Evolutionary conservation across 306 rosid genomes (phyloP).

Genomic region (Mimosa bimucronata): DNA sequence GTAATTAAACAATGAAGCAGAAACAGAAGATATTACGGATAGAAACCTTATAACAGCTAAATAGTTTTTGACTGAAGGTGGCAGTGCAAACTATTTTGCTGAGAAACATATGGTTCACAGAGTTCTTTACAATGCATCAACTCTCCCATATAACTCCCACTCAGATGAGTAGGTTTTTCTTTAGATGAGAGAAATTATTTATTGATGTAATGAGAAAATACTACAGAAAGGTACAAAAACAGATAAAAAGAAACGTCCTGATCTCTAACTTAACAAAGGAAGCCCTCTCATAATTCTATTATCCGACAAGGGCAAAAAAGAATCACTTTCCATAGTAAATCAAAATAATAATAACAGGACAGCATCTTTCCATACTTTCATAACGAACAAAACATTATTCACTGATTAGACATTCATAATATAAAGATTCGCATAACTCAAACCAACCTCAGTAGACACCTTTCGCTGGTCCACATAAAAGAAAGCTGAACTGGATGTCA

Average conservation of each 20-base stretch:
- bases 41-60: slow-evolving; percentile 22
- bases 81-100: slow-evolving; percentile 19
- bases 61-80: slow-evolving; percentile 18
- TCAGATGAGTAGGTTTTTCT: background rate
- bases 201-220: background rate
- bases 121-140: background rate
- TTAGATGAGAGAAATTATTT: background rate
- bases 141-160: background rate
- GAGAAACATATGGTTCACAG: background rate
- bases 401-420: slow-evolving; percentile 24
- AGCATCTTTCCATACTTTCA: background rate
- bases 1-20: slow-evolving; percentile 6
- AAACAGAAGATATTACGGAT: background rate
- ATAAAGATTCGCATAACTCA: slow-evolving; percentile 17
- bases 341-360: slow-evolving; percentile 8
- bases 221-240: background rate
- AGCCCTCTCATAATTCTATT: background rate
- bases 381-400: slow-evolving; percentile 29
- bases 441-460: slow-evolving; percentile 85
- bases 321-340: background rate
- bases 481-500: slow-evolving; percentile 72
- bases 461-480: slow-evolving; percentile 80
- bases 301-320: background rate
- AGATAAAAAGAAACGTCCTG: background rate
- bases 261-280: background rate